Base-by-base conservation (phyloP, 805 yeast species). In the Candida xyloterini region DNA sequence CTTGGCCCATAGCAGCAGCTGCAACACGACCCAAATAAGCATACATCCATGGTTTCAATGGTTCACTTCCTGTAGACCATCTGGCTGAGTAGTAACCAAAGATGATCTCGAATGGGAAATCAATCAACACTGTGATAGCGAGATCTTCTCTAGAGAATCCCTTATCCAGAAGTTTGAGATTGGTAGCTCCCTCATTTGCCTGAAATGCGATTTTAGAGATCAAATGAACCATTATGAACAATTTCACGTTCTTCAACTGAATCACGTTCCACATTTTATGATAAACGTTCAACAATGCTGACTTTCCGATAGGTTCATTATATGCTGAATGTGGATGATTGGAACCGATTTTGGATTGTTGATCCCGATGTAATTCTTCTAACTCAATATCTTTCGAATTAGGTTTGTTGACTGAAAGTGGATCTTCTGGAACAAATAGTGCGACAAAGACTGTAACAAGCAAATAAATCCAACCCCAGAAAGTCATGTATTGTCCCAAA, bases 31-130 rank as follows among this genome's bases (percentile, higher is more conserved):
- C 97, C 10, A 84, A 63, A 59, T 81, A 93, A 0, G 93, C 98
- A 59, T 74, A 72, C 50, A 90, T 59, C 99, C 99, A 93, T 0
- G 98, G 98, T 35, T 73, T 74, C 39, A 93, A 68, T 0, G 96
- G 85, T 24, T 78, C 71, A 30, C 70, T 65, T 4, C 95, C 95
- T 0, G 84, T 75, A 0, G 96, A 85, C 96, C 97, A 88, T 53
- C 88, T 78, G 5, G 96, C 99, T 1, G 95, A 95, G 53, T 89
- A 90, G 60, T 89, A 93, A 1, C 99, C 98, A 64, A 93, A 91
- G 3, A 91, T 65, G 59, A 93, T 84, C 59, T 93, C 98, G 60
- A 93, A 89, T 9, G 99, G 99, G 62, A 93, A 93, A 60, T 93
- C 96, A 34, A 93, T 86, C 32, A 93, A 65, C 0, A 91, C 98